Percentiles rank a stretch among this genome's conserved stretches.
phyloP scores from a whole-genome alignment of 2,329 filamentous ascomycete species.

The Gaeumannomyces tritici region DNA sequence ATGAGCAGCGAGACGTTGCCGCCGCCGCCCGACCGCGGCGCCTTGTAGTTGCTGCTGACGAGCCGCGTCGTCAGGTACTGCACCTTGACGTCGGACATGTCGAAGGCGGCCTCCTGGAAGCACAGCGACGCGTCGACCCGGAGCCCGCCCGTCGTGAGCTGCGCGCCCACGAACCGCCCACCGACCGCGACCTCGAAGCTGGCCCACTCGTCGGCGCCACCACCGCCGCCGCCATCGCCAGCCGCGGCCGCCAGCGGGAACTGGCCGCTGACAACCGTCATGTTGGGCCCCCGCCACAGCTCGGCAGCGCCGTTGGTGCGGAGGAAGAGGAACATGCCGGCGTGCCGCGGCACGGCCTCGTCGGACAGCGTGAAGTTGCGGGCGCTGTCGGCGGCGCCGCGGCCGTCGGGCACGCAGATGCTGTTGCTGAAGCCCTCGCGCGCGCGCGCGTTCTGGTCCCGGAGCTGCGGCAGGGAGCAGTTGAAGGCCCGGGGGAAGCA shows the following conservation, averaged over 20 bases:
- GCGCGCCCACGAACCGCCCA: neutral
- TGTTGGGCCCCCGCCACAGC: constrained; percentile 5
- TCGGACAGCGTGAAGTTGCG: constrained; percentile 4
- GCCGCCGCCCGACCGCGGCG: constrained; percentile 37
- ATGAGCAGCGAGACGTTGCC: constrained; percentile 38
- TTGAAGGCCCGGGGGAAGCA: constrained; percentile 12
- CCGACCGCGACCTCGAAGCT: constrained; percentile 2
- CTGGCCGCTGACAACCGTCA: constrained; percentile 1
- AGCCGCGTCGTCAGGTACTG: constrained; percentile 11
- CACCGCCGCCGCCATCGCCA: too few species aligned
- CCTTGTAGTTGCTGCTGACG: constrained; percentile 31
- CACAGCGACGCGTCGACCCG: constrained; percentile 9
- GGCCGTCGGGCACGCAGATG: constrained; percentile 8
- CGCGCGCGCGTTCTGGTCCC: neutral
- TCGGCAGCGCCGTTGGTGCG: constrained; percentile 5
- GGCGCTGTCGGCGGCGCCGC: neutral
- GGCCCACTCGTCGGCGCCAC: constrained; percentile 2
- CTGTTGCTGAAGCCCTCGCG: constrained; percentile 6
- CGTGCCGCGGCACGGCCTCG: constrained; percentile 2
- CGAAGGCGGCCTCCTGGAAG: constrained; percentile 10
- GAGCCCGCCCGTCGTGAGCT: constrained; percentile 6
- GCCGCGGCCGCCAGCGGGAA: neutral
- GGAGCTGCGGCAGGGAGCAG: constrained; percentile 9
- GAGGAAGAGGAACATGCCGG: constrained; percentile 5
- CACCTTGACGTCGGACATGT: constrained; percentile 11